Conservation (phyloP, 768 basidiomycete genomes). For the Cytidiella melzeri region DNA sequence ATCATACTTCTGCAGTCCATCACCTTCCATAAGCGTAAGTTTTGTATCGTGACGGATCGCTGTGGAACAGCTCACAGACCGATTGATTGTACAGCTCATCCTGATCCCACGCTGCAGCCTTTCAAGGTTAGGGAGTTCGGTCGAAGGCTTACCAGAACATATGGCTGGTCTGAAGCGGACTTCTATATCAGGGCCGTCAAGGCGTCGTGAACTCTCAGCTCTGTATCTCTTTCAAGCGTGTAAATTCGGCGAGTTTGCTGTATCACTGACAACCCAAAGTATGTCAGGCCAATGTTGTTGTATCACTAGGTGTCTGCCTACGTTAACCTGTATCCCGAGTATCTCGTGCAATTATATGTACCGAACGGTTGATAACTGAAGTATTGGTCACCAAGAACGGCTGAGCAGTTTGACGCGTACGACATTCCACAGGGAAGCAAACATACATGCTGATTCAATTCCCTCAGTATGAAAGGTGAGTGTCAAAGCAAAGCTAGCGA, state of each 20-base stretch:
- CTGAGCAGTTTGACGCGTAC: not conserved
- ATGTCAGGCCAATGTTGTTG: no score
- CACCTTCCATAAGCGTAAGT: conserved; percentile 68
- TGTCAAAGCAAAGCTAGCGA: not conserved
- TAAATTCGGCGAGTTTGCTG: no score
- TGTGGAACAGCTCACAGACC: not conserved
- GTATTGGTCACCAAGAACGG: no score
- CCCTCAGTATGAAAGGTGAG: not conserved
- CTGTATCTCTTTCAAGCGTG: no score
- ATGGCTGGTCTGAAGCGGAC: conserved; percentile 57
- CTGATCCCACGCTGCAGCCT: conserved; percentile 57
- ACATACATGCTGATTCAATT: not conserved
- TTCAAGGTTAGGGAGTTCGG: conserved; percentile 45
- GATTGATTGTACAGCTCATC: conserved; percentile 48
- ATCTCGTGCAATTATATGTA: not conserved
- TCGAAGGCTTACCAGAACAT: conserved; percentile 51
- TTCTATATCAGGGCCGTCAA: conserved; percentile 20
- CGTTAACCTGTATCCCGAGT: not conserved
- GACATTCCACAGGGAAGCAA: not conserved
- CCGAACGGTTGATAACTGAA: not conserved
- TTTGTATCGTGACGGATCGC: not conserved
- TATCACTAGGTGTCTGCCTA: not conserved
- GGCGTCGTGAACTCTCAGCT: not conserved
- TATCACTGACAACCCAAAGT: not conserved
- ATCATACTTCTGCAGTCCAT: conserved; percentile 43